Evolutionary conservation across 2,329 filamentous ascomycete genomes (phyloP), one percentile per base, ranked within the genome.

Genomic region (Sporothrix brasiliensis): DNA sequence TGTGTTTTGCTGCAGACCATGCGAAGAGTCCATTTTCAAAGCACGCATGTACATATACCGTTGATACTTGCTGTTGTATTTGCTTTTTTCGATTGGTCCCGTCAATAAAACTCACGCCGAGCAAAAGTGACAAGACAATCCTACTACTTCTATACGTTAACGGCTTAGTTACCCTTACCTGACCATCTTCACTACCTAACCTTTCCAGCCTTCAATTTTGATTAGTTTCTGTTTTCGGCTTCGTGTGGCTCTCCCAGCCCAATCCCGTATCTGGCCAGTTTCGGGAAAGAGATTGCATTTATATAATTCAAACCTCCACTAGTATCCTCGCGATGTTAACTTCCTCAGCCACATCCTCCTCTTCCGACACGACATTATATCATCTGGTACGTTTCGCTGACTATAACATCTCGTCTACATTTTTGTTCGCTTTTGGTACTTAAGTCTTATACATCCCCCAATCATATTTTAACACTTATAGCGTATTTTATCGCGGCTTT

Each of bases 221-320:
- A 21, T 60, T 41, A 34, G n/a, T 61, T 61, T n/a, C 56, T 61
- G 34, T 24, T 61, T 61, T 61, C 34, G 56, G 24, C 34, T 24
- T 41, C 14, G 56, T 44, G n/a, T 44, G 34, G 6, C 34, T 44
- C 30, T 21, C n/a, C 56, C 27, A n/a, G 4, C 44, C 19, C 6
- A 44, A 21, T 61, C 34, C 27, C 53, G 10, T 7, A 34, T 34
- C 19, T 14, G 53, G 19, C 2, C 30, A 30, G 5, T n/a, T 30
- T 16, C 30, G 14, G 53, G 14, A 24, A 27, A 7, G 13, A 34
- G 7, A 34, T 27, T 14, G 19, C 1, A 24, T 39, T 58, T 10
- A 21, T 41, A 60, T 60, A 14, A 61, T 44, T 49, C 16, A 49
- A 49, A 16, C 44, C 13, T 3, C 5, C 13, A n/a, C 50, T n/a